Percentiles rank a stretch among this genome's conserved stretches.
phyloP scores from a whole-genome alignment of 208 protist species.

The Tetramitus jugosus region DNA sequence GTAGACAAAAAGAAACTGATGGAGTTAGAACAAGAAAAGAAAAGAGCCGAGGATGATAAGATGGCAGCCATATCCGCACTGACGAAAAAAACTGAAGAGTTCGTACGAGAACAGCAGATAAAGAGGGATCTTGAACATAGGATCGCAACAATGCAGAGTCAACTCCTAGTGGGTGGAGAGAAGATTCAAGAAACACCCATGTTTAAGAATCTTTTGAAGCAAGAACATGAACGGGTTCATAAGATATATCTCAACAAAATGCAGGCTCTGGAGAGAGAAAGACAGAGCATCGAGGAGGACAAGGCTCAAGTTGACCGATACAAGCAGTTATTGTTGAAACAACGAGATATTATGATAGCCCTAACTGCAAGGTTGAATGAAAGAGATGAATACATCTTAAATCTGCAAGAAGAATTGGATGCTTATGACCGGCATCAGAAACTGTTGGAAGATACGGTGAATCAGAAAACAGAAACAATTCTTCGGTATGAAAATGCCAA shows the following conservation, averaged over 20 bases:
- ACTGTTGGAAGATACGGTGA: conserved; percentile 55
- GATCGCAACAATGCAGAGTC: conserved; percentile 35
- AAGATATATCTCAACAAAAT: conserved; percentile 46
- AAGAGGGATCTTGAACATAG: conserved; percentile 45
- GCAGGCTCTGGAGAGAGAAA: conserved; percentile 65
- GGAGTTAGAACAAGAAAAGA: conserved; percentile 46
- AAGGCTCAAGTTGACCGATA: conserved; percentile 82
- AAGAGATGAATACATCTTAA: conserved; percentile 73
- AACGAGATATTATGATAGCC: conserved; percentile 88
- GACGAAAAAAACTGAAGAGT: conserved; percentile 37
- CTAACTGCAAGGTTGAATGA: conserved; percentile 80
- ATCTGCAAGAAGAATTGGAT: conserved; percentile 72
- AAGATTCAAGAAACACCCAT: conserved; percentile 28
- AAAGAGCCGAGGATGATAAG: conserved; percentile 48
- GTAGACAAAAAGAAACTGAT: conserved; percentile 41
- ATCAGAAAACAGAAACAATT: conserved; percentile 33
- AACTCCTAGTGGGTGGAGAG: conserved; percentile 33
- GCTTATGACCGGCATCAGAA: conserved; percentile 66
- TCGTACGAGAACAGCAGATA: conserved; percentile 45
- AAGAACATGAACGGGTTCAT: conserved; percentile 47
- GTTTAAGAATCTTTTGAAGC: conserved; percentile 49
- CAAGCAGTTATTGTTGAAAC: conserved; percentile 88
- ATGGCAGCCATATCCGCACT: conserved; percentile 42
- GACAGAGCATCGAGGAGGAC: conserved; percentile 64
- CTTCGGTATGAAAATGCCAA: too few species aligned